Evolutionary conservation across 169 alveolate genomes (phyloP).

Genomic region (Plasmodium coatneyi): DNA sequence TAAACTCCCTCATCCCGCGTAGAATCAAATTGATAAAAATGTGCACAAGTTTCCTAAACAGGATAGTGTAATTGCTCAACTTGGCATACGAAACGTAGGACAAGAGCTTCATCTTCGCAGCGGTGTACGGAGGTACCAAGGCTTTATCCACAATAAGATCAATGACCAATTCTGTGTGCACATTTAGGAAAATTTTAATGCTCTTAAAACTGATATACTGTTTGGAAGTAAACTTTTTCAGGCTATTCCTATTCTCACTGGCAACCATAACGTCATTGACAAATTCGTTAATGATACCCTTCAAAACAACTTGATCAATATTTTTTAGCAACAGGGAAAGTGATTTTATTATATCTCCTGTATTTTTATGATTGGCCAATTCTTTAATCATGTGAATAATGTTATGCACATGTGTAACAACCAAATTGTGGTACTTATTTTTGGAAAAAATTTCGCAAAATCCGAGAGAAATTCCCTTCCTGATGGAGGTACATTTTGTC

Average conservation of each 20-base stretch:
- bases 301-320: slow-evolving; percentile 13
- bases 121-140: slow-evolving; percentile 36
- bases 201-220: slow-evolving; percentile 50
- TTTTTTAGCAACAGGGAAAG: slow-evolving; percentile 36
- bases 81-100: slow-evolving; percentile 62
- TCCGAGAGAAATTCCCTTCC: slow-evolving; percentile 65
- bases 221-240: slow-evolving; percentile 17
- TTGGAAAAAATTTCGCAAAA: slow-evolving; percentile 72
- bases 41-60: slow-evolving; percentile 18
- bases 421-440: slow-evolving; percentile 31
- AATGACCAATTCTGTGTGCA: slow-evolving; percentile 59
- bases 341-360: slow-evolving; percentile 42
- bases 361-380: slow-evolving; percentile 47
- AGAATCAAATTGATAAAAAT: slow-evolving; percentile 30
- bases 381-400: slow-evolving; percentile 72
- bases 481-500: slow-evolving; percentile 46
- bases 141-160: slow-evolving; percentile 24
- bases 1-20: neutral
- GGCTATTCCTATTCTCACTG: neutral
- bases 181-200: slow-evolving; percentile 58
- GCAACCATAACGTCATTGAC: slow-evolving; percentile 3
- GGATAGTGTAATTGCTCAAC: neutral
- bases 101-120: slow-evolving; percentile 44
- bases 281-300: slow-evolving; percentile 36
- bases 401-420: slow-evolving; percentile 33